Conservation (phyloP, 495 filamentous ascomycete genomes). For the Friedmanniomyces endolithicus region DNA sequence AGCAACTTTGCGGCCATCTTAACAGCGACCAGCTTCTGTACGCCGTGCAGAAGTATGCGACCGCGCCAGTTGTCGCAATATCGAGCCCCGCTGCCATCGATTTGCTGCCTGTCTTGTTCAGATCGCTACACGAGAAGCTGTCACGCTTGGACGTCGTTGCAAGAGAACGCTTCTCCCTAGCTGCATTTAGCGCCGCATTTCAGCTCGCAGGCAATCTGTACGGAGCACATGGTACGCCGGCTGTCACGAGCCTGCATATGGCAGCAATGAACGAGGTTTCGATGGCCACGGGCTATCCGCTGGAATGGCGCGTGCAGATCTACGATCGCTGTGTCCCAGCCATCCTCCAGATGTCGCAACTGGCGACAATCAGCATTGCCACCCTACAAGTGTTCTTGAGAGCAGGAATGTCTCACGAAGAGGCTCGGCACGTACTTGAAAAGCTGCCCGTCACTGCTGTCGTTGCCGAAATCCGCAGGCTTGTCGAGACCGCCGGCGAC, state of each 20-base stretch:
- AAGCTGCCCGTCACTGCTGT: slow-evolving; percentile 10
- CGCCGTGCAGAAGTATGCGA: slow-evolving; percentile 59
- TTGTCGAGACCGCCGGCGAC: slow-evolving; percentile 7
- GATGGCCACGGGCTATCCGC: not conserved
- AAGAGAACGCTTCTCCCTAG: not conserved
- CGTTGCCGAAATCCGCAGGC: slow-evolving; percentile 24
- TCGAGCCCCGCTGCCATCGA: slow-evolving; percentile 44
- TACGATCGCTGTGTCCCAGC: slow-evolving; percentile 11
- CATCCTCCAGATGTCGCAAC: not conserved
- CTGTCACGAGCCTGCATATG: not conserved
- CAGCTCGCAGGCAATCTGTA: not conserved
- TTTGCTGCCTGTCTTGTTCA: slow-evolving; percentile 15
- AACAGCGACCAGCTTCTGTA: slow-evolving; percentile 46
- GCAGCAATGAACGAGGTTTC: slow-evolving; percentile 1
- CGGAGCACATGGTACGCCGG: not conserved
- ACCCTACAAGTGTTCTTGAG: not conserved
- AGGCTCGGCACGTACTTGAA: not conserved
- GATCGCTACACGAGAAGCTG: slow-evolving; percentile 7
- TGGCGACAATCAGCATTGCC: slow-evolving; percentile 1
- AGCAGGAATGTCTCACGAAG: not conserved
- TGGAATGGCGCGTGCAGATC: not conserved
- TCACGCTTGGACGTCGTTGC: not conserved
- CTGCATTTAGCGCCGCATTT: not conserved
- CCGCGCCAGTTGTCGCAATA: slow-evolving; percentile 47
- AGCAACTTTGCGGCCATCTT: slow-evolving; percentile 49